Evolutionary conservation across 371 early-diverging fungal species (phyloP), one percentile per base, ranked within the genome.

Genomic region (Gilbertella persicaria): DNA sequence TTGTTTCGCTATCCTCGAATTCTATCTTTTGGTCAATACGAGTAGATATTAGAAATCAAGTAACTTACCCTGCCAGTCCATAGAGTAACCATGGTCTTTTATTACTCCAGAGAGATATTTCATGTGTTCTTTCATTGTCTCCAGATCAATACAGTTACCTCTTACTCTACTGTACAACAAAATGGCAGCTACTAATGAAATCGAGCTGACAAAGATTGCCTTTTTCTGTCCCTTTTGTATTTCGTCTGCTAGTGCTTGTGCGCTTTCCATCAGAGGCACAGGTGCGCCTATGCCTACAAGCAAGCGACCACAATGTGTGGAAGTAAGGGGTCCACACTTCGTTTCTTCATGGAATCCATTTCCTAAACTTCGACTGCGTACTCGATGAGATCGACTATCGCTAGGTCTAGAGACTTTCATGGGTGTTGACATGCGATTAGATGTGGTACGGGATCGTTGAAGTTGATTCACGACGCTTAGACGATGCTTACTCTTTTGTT

Each of bases 31-130:
- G 2, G 1, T 9, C n/a, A n/a, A n/a, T n/a, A n/a, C n/a, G n/a
- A n/a, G n/a, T n/a, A n/a, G n/a, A n/a, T n/a, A n/a, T n/a, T n/a
- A n/a, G n/a, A n/a, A n/a, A n/a, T n/a, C n/a, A n/a, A n/a, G n/a
- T n/a, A n/a, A n/a, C 9, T 41, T 62, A 66, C 66, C 69, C 55
- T 69, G 67, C 62, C 65, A 62, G 35, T 69, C 69, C 41, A 69
- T 41, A n/a, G 35, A 24, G 19, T 58, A 44, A 9, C 53, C 50
- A 43, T 61, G 51, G 14, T 13, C 24, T 20, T 52, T 45, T 3
- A 49, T 40, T 19, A 61, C 46, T 1, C 23, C 28, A 1, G 26
- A 37, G 5, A 55, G 49, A 20, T 62, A 62, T n/a, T 29, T 39
- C 23, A 62, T 29, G 44, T 62, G 45, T 2, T 43, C 48, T 25